Evolutionary conservation across 306 rosid genomes (phyloP).

Genomic region (Mucuna pruriens): DNA sequence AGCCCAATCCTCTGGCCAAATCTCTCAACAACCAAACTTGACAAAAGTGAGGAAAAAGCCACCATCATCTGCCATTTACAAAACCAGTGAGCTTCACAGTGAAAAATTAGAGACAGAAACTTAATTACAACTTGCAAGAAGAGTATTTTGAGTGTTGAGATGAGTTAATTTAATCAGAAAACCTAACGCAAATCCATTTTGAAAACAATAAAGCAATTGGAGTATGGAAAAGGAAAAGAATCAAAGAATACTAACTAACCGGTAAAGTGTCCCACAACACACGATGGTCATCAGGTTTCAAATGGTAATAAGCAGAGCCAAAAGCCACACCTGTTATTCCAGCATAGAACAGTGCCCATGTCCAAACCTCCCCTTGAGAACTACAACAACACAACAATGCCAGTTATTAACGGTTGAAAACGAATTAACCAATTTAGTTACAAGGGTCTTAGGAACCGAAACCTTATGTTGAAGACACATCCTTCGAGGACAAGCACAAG

Average conservation of each 20-base stretch:
- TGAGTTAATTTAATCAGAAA: background rate
- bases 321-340: constrained; percentile 64
- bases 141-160: background rate
- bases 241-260: constrained; percentile 43
- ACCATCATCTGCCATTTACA: constrained; percentile 68
- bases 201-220: constrained; percentile 13
- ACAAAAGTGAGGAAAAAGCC: constrained; percentile 63
- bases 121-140: constrained; percentile 21
- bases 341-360: constrained; percentile 61
- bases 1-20: constrained; percentile 55
- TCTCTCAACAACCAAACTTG: constrained; percentile 65
- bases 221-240: constrained; percentile 10
- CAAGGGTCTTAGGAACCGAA: background rate
- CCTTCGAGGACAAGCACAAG: constrained; percentile 61
- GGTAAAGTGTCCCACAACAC: constrained; percentile 72
- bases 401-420: constrained; percentile 32
- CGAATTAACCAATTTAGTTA: background rate
- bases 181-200: background rate
- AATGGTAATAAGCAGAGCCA: constrained; percentile 73
- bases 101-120: background rate
- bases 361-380: constrained; percentile 53
- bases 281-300: constrained; percentile 60
- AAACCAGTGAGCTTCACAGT: constrained; percentile 23
- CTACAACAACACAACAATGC: constrained; percentile 33
- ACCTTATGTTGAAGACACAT: constrained; percentile 62